phyloP scores from a whole-genome alignment of 306 rosid species.

The Amphicarpaea edgeworthii region DNA sequence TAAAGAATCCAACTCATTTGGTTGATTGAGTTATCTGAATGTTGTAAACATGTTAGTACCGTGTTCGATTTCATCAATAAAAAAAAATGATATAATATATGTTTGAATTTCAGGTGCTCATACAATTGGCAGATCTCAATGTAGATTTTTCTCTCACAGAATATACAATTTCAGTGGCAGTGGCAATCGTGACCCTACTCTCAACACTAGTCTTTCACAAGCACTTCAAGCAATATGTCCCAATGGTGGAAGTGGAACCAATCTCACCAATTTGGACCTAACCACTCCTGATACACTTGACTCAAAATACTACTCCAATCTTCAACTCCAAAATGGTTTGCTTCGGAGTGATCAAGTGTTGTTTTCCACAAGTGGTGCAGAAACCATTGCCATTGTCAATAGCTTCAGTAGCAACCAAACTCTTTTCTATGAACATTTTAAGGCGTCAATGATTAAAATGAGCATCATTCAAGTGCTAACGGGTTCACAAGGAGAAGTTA shows the following conservation, averaged over 20 bases:
- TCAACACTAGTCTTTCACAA: conserved; percentile 42
- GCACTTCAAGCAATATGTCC: conserved; percentile 46
- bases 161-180: conserved; percentile 48
- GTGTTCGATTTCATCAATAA: too few relatives aligned
- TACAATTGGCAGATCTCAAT: conserved; percentile 53
- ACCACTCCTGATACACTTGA: conserved; percentile 55
- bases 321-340: conserved; percentile 43
- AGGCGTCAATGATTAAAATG: conserved; percentile 57
- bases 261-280: conserved; percentile 47
- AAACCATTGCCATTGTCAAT: conserved; percentile 49
- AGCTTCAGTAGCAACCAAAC: conserved; percentile 39
- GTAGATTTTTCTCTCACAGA: conserved; percentile 32
- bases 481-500: conserved; percentile 50
- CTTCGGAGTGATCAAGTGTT: conserved; percentile 56
- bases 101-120: conserved; percentile 48
- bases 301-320: conserved; percentile 51
- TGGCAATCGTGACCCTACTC: conserved; percentile 46
- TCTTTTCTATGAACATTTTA: conserved; percentile 44
- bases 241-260: conserved; percentile 45
- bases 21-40: too few relatives aligned
- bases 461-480: conserved; percentile 52
- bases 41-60: too few relatives aligned
- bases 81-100: too few relatives aligned
- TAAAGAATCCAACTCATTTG: too few relatives aligned
- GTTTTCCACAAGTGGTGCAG: conserved; percentile 51